phyloP scores from a whole-genome alignment of 177 flowering plant species.

The Vitis hybrid region DNA sequence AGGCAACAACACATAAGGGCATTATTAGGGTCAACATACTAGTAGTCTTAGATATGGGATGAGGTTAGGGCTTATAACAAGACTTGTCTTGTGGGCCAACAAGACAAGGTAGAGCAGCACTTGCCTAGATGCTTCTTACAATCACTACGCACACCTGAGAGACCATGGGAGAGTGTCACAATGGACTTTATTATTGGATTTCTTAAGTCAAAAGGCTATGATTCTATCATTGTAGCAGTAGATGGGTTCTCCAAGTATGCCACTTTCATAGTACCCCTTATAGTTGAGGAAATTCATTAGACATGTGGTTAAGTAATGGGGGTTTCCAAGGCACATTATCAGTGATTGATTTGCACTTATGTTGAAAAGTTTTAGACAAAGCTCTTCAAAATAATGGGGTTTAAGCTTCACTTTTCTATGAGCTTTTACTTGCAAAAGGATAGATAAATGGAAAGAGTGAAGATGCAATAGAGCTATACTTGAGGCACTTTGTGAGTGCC shows the following conservation, averaged over 20 bases:
- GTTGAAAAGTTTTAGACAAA: conserved; percentile 3
- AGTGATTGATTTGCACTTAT: conserved; percentile 6
- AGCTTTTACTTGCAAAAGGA: conserved; percentile 13
- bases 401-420: conserved; percentile 11
- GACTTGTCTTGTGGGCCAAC: too few relatives aligned
- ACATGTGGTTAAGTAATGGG: conserved; percentile 11
- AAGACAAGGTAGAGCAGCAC: too few relatives aligned
- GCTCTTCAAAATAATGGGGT: conserved; percentile 6
- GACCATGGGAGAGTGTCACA: conserved; percentile 14
- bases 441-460: conserved; percentile 15
- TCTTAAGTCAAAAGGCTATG: neutral
- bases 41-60: too few relatives aligned
- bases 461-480: conserved; percentile 2
- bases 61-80: too few relatives aligned
- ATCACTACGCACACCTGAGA: conserved; percentile 5
- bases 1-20: too few relatives aligned
- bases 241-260: conserved; percentile 15
- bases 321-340: conserved; percentile 4
- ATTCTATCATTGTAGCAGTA: conserved; percentile 8
- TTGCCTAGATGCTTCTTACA: conserved; percentile 4
- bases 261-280: neutral
- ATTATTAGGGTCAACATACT: too few relatives aligned
- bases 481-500: conserved; percentile 12
- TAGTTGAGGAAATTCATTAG: neutral
- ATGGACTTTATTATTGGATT: neutral